Conservation (phyloP, 2,329 filamentous ascomycete species). For the Madurella mycetomatis region DNA sequence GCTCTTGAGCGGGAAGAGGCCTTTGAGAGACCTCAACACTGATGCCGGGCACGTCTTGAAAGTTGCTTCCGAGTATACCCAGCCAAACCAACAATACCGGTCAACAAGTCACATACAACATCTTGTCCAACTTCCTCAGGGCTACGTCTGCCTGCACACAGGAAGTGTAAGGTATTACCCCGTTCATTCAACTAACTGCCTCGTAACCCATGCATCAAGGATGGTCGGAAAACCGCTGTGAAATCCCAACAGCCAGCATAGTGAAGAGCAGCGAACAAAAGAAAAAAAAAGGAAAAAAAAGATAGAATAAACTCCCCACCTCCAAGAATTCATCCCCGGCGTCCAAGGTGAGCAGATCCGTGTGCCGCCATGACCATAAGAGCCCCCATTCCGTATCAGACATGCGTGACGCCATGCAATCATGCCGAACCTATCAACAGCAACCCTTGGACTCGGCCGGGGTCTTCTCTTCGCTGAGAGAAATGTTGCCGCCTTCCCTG, state of each 20-base stretch:
- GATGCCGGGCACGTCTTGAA: too few relatives aligned
- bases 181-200: slow-evolving; percentile 25
- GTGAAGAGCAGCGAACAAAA: slow-evolving; percentile 21
- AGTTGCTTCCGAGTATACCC: too few relatives aligned
- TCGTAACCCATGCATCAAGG: slow-evolving; percentile 23
- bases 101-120: too few relatives aligned
- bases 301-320: slow-evolving; percentile 13
- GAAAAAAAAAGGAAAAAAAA: slow-evolving; percentile 15
- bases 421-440: slow-evolving; percentile 26
- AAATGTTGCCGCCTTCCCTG: slow-evolving; percentile 66
- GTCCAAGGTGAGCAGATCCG: slow-evolving; percentile 26
- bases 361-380: slow-evolving; percentile 27
- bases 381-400: slow-evolving; percentile 27
- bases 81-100: too few relatives aligned
- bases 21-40: not conserved
- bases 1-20: not conserved
- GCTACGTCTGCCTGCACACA: not conserved
- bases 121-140: too few relatives aligned
- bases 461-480: slow-evolving; percentile 68
- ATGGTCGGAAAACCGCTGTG: slow-evolving; percentile 17
- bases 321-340: slow-evolving; percentile 19
- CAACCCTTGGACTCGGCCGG: slow-evolving; percentile 26
- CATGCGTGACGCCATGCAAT: slow-evolving; percentile 32
- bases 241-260: slow-evolving; percentile 22
- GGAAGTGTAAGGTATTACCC: slow-evolving; percentile 15